Evolutionary conservation across 305 asterid species (phyloP).

Genomic region (Solanum chacoense): DNA sequence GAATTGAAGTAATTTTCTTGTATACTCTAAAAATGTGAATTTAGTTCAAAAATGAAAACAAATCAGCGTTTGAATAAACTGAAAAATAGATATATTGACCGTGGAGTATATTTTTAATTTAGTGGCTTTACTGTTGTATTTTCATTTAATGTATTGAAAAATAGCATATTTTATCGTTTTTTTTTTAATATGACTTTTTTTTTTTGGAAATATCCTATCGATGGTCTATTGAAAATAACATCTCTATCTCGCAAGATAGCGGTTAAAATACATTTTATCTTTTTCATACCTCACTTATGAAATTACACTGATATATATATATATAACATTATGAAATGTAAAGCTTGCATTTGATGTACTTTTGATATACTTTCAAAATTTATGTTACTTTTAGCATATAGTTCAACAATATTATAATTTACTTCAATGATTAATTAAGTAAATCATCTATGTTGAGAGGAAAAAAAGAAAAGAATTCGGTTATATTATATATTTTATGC

Average conservation of each 20-base stretch:
- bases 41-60: background rate
- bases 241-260: no score
- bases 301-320: no score
- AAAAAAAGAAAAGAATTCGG: background rate
- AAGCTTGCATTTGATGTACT: background rate
- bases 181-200: no score
- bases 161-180: no score
- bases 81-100: background rate
- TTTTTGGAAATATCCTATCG: no score
- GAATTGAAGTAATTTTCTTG: background rate
- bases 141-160: no score
- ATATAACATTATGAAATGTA: background rate
- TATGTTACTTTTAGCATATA: background rate
- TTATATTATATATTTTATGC: background rate
- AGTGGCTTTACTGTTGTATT: no score
- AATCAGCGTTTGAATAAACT: background rate
- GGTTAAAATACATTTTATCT: no score
- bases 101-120: no score
- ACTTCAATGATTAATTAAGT: background rate
- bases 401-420: background rate
- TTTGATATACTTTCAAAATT: background rate
- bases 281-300: no score
- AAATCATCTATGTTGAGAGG: background rate
- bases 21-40: background rate
- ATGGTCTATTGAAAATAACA: no score